Conservation (phyloP, 305 asterid species). For the Fraxinus sp. region DNA sequence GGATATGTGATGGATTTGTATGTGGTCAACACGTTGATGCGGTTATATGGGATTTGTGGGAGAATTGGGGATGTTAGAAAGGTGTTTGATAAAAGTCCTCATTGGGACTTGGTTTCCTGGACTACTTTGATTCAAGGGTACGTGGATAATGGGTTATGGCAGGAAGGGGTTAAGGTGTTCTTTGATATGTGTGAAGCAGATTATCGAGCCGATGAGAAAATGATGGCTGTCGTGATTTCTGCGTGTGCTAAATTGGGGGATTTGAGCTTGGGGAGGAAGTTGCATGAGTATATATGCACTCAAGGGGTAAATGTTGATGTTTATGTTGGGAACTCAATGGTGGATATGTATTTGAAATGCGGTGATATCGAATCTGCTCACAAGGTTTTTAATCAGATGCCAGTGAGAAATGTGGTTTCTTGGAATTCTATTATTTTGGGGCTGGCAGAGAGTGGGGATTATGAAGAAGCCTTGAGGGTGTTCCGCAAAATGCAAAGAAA, state of each 20-base stretch:
- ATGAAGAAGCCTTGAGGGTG: constrained; percentile 30
- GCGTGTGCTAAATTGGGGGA: constrained; percentile 41
- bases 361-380: constrained; percentile 31
- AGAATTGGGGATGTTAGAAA: constrained; percentile 24
- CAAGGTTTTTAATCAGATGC: constrained; percentile 35
- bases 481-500: constrained; percentile 35
- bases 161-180: constrained; percentile 36
- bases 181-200: constrained; percentile 33
- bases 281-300: constrained; percentile 33
- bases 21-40: constrained; percentile 41
- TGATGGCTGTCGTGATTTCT: constrained; percentile 43
- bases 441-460: constrained; percentile 34
- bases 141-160: constrained; percentile 34
- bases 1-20: constrained; percentile 39
- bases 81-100: constrained; percentile 40
- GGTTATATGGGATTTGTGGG: constrained; percentile 38
- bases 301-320: constrained; percentile 35
- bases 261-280: constrained; percentile 38
- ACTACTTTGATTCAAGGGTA: constrained; percentile 46
- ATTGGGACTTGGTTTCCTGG: constrained; percentile 44
- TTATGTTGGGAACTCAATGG: constrained; percentile 42
- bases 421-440: constrained; percentile 45
- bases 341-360: constrained; percentile 49
- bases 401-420: constrained; percentile 37
- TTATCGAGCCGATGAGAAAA: constrained; percentile 34